phyloP scores from a whole-genome alignment of 306 rosid species.

The Quercus variabilis region DNA sequence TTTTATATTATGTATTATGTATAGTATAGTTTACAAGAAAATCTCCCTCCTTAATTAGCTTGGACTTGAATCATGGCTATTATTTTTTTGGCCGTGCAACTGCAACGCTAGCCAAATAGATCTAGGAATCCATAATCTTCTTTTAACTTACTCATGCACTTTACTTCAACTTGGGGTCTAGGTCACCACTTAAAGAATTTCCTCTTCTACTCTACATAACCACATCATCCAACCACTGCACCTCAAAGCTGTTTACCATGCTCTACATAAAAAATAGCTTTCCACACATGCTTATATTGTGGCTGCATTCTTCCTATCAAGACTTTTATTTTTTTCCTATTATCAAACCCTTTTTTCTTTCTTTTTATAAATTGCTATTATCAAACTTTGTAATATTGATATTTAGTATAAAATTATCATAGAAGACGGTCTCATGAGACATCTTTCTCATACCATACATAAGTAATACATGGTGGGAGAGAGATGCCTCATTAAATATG shows the following conservation, averaged over 20 bases:
- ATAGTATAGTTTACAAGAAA: constrained; percentile 23
- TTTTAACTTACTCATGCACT: constrained; percentile 34
- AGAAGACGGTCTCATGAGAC: too few relatives aligned
- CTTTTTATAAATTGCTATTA: too few relatives aligned
- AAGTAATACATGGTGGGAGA: too few relatives aligned
- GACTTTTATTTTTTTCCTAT: too few relatives aligned
- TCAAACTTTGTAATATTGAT: too few relatives aligned
- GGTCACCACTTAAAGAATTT: constrained; percentile 4
- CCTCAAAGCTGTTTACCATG: background rate
- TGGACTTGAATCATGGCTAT: constrained; percentile 42
- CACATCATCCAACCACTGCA: constrained; percentile 2
- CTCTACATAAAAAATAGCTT: background rate
- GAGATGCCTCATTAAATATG: too few relatives aligned
- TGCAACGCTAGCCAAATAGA: constrained; percentile 22
- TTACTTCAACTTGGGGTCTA: background rate
- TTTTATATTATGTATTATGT: constrained; percentile 8
- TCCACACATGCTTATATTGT: background rate
- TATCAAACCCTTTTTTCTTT: too few relatives aligned
- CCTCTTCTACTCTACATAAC: background rate
- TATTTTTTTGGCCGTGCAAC: constrained; percentile 20
- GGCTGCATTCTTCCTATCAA: too few relatives aligned
- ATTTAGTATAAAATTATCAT: too few relatives aligned
- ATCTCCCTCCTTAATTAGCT: constrained; percentile 38
- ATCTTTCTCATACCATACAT: too few relatives aligned
- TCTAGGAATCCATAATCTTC: constrained; percentile 33